These are phyloP conservation scores for Epichloe gansuensis DNA, from an alignment of 2,329 filamentous ascomycete genomes.

Conservation along the genomic window DNA sequence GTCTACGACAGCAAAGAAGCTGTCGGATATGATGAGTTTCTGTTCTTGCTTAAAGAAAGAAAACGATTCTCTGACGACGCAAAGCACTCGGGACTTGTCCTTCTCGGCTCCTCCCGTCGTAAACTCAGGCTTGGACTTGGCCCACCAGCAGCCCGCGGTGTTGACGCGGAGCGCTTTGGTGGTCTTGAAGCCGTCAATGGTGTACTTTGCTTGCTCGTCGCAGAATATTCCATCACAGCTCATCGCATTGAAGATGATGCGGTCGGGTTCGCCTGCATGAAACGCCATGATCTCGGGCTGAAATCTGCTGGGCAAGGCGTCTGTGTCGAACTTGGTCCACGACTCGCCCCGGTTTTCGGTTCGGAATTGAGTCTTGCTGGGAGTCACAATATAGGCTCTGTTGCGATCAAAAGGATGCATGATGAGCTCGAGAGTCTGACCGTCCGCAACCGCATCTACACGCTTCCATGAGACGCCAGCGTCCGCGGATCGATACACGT, in stretches of 20 bases:
- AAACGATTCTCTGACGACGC: conserved; percentile 63
- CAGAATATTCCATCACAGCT: conserved; percentile 54
- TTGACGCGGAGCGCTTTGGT: conserved; percentile 53
- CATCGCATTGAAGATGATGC: conserved; percentile 74
- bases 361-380: conserved; percentile 60
- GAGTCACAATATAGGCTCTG: conserved; percentile 70
- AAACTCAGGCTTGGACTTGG: conserved; percentile 64
- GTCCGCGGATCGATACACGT: conserved; percentile 67
- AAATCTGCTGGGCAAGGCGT: conserved; percentile 43
- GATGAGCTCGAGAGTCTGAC: conserved; percentile 48
- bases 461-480: conserved; percentile 67
- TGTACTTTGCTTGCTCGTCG: conserved; percentile 57
- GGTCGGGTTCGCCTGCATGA: conserved; percentile 71
- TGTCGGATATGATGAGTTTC: conserved; percentile 67
- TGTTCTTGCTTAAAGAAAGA: conserved; percentile 63
- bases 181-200: conserved; percentile 70
- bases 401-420: conserved; percentile 70
- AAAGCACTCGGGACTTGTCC: conserved; percentile 63
- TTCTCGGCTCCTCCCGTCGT: conserved; percentile 52
- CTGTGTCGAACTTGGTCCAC: conserved; percentile 64
- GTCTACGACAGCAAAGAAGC: conserved; percentile 54
- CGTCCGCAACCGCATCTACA: conserved; percentile 52
- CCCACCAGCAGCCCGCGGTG: conserved; percentile 77
- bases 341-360: conserved; percentile 72
- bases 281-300: conserved; percentile 50